phyloP scores from a whole-genome alignment of 2,329 filamentous ascomycete genomes.

The Aspergillus ruber region DNA sequence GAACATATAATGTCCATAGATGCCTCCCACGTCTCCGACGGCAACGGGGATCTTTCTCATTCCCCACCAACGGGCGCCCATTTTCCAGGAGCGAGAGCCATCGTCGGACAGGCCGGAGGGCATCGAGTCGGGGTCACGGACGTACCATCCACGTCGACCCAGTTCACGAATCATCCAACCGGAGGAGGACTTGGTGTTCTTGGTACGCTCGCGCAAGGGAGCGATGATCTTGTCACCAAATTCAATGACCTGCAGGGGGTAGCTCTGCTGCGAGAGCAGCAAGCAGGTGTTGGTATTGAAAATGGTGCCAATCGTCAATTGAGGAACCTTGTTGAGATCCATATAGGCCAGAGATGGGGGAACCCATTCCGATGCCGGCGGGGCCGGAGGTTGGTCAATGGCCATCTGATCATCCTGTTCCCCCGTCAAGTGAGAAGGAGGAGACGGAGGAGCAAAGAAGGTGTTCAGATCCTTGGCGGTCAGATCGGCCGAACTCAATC shows the following conservation, averaged over 20 bases:
- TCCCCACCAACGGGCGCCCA: slow-evolving; percentile 78
- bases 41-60: slow-evolving; percentile 63
- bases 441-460: slow-evolving; percentile 47
- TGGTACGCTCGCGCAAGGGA: slow-evolving; percentile 57
- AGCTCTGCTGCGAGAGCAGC: slow-evolving; percentile 54
- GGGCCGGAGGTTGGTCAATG: slow-evolving; percentile 16
- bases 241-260: slow-evolving; percentile 70
- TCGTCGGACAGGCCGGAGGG: slow-evolving; percentile 42
- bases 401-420: slow-evolving; percentile 6
- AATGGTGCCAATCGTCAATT: slow-evolving; percentile 51
- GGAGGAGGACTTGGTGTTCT: slow-evolving; percentile 47
- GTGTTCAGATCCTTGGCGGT: slow-evolving; percentile 59
- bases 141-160: slow-evolving; percentile 65
- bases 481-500: slow-evolving; percentile 61
- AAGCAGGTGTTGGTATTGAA: slow-evolving; percentile 49
- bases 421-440: slow-evolving; percentile 19
- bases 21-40: slow-evolving; percentile 50
- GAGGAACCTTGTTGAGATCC: slow-evolving; percentile 65
- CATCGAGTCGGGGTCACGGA: slow-evolving; percentile 37
- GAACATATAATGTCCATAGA: slow-evolving; percentile 57
- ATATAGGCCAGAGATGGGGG: slow-evolving; percentile 65
- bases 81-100: slow-evolving; percentile 65
- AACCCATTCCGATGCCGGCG: slow-evolving; percentile 31
- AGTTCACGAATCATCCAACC: slow-evolving; percentile 67
- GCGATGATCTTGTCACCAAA: slow-evolving; percentile 62